Conservation (phyloP, 192 early-diverging fungal species). For the Linnemannia elongata region DNA sequence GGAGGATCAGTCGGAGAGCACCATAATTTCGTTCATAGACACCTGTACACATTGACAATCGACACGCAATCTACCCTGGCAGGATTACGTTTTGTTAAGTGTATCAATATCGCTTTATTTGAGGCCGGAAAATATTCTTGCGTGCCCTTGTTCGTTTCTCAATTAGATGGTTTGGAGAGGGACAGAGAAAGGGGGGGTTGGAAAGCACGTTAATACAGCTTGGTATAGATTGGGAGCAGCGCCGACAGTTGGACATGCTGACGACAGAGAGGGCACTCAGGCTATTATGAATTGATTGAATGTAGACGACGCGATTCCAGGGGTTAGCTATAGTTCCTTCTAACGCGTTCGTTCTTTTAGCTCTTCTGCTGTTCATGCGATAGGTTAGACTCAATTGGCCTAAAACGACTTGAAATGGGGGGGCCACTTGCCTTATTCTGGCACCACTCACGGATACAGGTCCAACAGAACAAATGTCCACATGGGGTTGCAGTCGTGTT, state of each 20-base stretch:
- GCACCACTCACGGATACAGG: conserved; percentile 93
- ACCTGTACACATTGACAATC: background rate
- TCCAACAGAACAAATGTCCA: conserved; percentile 98
- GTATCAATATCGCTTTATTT: background rate
- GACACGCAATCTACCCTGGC: background rate
- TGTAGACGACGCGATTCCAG: conserved; percentile 21
- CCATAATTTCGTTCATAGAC: background rate
- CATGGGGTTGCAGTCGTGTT: conserved; percentile 89
- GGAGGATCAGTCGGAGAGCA: background rate
- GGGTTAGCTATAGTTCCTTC: background rate
- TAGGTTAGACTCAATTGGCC: too few relatives aligned
- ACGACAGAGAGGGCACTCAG: conserved; percentile 95
- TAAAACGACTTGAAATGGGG: too few relatives aligned
- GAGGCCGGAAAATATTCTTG: conserved; percentile 2
- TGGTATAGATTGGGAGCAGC: conserved; percentile 84
- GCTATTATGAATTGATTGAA: conserved; percentile 55
- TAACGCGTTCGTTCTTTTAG: background rate
- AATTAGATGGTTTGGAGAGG: background rate
- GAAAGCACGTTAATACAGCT: conserved; percentile 49
- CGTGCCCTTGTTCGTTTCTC: background rate
- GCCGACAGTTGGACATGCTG: conserved; percentile 81
- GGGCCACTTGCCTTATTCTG: conserved; percentile 79
- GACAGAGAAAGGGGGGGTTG: too few relatives aligned
- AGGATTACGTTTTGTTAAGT: background rate
- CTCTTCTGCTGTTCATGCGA: too few relatives aligned